Evolutionary conservation across 1,139 yeast species (phyloP).

Genomic region (Wickerhamomyces sp.): DNA sequence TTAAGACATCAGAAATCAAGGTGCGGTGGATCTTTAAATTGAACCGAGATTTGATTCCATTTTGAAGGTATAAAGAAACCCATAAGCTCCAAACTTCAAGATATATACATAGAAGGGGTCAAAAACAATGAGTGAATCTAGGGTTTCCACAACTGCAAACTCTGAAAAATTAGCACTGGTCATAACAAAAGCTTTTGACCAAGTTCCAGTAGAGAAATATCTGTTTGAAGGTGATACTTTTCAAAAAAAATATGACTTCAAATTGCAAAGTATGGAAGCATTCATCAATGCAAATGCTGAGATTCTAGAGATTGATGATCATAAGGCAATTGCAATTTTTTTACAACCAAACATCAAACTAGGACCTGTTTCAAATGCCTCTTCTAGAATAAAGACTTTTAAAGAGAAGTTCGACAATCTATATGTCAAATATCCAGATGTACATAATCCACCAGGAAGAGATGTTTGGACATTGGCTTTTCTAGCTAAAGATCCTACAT

Average conservation of each 20-base stretch:
- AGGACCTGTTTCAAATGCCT: not conserved
- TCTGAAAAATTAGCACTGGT: not conserved
- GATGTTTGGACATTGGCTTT: constrained; percentile 12
- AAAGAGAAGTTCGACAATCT: constrained; percentile 2
- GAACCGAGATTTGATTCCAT: too few species aligned
- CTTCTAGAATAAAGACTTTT: constrained; percentile 4
- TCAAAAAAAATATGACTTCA: not conserved
- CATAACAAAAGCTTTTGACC: not conserved
- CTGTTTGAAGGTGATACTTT: not conserved
- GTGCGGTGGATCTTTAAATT: too few species aligned
- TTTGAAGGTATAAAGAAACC: too few species aligned
- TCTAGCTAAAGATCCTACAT: constrained; percentile 14
- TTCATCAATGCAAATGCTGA: constrained; percentile 2
- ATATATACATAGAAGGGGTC: too few species aligned
- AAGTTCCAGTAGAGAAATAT: not conserved
- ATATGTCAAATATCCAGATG: constrained; percentile 1
- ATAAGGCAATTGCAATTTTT: constrained; percentile 15
- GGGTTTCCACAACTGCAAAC: not conserved
- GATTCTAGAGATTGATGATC: constrained; percentile 11
- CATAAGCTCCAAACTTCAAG: too few species aligned
- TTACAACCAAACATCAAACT: constrained; percentile 10
- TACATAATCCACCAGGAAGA: not conserved
- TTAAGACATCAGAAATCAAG: too few species aligned
- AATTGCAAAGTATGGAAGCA: not conserved
- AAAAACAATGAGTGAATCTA: too few species aligned